These are phyloP conservation scores for Ascochyta koolunga DNA, from an alignment of 2,329 filamentous ascomycete genomes.

Conservation along the genomic window DNA sequence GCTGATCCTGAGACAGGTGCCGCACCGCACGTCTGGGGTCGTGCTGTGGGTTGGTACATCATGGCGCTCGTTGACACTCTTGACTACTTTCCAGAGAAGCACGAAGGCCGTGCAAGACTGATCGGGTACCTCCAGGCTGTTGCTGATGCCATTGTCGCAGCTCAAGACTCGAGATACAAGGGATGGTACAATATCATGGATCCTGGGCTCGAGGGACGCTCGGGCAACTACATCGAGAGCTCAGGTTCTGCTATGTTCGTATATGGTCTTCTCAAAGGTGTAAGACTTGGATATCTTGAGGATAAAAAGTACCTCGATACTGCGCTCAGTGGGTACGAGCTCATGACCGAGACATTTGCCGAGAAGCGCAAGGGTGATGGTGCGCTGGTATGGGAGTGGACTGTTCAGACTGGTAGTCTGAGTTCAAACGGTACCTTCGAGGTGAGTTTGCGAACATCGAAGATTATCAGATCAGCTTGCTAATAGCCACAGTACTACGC, in stretches of 20 bases:
- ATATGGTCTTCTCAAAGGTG: slow-evolving; percentile 57
- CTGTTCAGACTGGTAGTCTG: slow-evolving; percentile 19
- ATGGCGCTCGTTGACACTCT: slow-evolving; percentile 58
- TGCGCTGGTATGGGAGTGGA: slow-evolving; percentile 17
- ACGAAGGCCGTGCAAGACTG: slow-evolving; percentile 30
- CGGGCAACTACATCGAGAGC: slow-evolving; percentile 66
- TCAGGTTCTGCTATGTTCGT: slow-evolving; percentile 64
- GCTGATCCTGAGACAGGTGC: slow-evolving; percentile 57
- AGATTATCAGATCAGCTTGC: neutral
- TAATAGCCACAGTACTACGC: slow-evolving; percentile 24
- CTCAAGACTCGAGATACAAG: slow-evolving; percentile 41
- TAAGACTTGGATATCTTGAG: slow-evolving; percentile 12
- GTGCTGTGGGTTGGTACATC: slow-evolving; percentile 61
- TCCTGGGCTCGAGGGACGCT: slow-evolving; percentile 41
- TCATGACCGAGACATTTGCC: slow-evolving; percentile 17
- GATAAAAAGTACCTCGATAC: slow-evolving; percentile 13
- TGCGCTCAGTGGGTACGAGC: slow-evolving; percentile 17
- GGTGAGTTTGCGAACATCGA: neutral
- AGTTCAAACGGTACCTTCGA: slow-evolving; percentile 20
- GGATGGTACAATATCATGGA: slow-evolving; percentile 66
- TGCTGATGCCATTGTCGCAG: slow-evolving; percentile 46
- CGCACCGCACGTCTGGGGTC: slow-evolving; percentile 59
- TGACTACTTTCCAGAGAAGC: slow-evolving; percentile 34
- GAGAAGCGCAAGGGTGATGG: slow-evolving; percentile 12
- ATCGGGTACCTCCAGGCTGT: slow-evolving; percentile 25